phyloP scores from a whole-genome alignment of 768 basidiomycete species.

The Punctularia strigosozonata region DNA sequence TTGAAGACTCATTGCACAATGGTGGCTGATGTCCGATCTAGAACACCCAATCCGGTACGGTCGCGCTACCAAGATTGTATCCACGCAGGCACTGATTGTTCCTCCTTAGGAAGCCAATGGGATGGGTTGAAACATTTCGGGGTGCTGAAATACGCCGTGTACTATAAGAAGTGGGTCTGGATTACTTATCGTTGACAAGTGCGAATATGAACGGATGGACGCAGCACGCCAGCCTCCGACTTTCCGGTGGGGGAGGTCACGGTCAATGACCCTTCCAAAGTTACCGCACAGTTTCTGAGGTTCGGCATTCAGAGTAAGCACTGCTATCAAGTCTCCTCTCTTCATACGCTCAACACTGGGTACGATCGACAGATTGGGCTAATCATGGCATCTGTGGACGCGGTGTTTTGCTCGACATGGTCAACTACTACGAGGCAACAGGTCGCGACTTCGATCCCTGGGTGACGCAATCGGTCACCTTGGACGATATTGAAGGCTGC shows the following conservation, averaged over 20 bases:
- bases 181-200: background rate
- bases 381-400: slow-evolving; percentile 60
- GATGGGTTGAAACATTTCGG: slow-evolving; percentile 11
- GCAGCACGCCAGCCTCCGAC: slow-evolving; percentile 29
- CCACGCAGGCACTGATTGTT: no score
- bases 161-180: slow-evolving; percentile 6
- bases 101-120: no score
- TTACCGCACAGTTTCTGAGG: slow-evolving; percentile 34
- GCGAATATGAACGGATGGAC: background rate
- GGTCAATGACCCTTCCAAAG: slow-evolving; percentile 35
- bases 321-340: background rate
- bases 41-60: slow-evolving; percentile 10
- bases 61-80: no score
- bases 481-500: slow-evolving; percentile 44
- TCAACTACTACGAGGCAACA: slow-evolving; percentile 34
- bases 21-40: background rate
- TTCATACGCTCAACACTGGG: background rate
- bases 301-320: slow-evolving; percentile 61
- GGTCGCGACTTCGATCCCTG: slow-evolving; percentile 45
- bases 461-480: slow-evolving; percentile 38
- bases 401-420: slow-evolving; percentile 55
- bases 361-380: slow-evolving; percentile 46
- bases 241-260: slow-evolving; percentile 33
- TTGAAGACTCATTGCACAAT: background rate
- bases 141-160: slow-evolving; percentile 1